Evolutionary conservation across 2,329 filamentous ascomycete genomes (phyloP).

Genomic region (Cladophialophora exuberans): DNA sequence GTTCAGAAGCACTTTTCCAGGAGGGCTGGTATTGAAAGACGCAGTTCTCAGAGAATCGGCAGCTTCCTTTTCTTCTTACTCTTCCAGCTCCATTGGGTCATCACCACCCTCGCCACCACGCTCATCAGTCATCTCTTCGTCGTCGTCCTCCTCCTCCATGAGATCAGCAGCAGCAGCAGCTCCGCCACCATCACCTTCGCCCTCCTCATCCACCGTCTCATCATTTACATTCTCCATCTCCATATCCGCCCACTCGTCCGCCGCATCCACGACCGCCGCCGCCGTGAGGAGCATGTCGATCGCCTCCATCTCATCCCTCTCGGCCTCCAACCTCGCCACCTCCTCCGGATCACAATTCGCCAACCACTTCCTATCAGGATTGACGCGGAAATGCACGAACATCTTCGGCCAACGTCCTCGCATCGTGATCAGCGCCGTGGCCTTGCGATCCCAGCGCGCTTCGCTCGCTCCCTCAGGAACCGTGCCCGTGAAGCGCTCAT

Average conservation of each 20-base stretch:
- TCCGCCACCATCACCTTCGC: no score
- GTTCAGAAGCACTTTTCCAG: no score
- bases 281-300: background rate
- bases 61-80: no score
- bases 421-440: background rate
- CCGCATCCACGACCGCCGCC: no score
- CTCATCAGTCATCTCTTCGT: background rate
- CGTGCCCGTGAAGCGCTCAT: background rate
- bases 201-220: no score
- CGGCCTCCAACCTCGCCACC: background rate
- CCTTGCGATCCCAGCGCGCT: background rate
- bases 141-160: background rate
- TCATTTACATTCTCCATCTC: no score
- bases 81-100: no score
- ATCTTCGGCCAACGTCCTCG: background rate
- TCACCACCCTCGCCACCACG: no score
- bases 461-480: background rate
- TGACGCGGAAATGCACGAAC: conserved; percentile 2
- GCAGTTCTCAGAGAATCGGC: no score
- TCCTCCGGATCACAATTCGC: background rate
- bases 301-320: background rate
- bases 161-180: background rate
- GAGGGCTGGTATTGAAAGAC: no score
- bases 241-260: no score
- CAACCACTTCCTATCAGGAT: background rate